A percentile compares a stretch with the other conserved stretches of the same genome.
Conservation (phyloP, 306 rosid species). For the Vigna nakashimae region DNA sequence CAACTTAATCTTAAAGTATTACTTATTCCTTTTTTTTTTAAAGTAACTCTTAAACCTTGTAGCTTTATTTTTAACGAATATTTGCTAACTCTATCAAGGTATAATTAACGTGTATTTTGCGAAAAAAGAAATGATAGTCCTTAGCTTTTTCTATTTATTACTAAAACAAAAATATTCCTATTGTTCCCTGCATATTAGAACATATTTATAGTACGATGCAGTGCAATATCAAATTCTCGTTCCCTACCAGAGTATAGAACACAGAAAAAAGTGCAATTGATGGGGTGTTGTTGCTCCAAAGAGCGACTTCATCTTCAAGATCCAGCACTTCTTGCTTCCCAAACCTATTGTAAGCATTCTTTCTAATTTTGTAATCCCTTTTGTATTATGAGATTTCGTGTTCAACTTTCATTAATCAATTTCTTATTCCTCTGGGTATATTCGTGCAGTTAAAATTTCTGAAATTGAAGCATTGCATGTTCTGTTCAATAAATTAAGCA, state of each 20-base stretch:
- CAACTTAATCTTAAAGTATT: too few relatives aligned
- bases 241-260: not conserved
- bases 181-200: not conserved
- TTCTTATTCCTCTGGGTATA: not conserved
- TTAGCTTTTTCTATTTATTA: not conserved
- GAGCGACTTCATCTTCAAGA: slow-evolving; percentile 45
- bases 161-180: not conserved
- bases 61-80: not conserved
- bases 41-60: not conserved
- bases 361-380: not conserved
- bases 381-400: not conserved
- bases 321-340: slow-evolving; percentile 54
- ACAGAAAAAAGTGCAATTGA: slow-evolving; percentile 8
- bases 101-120: not conserved
- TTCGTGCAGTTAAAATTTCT: slow-evolving; percentile 49
- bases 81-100: not conserved
- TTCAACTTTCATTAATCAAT: not conserved
- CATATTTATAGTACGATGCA: too few relatives aligned
- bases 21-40: too few relatives aligned
- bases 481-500: slow-evolving; percentile 64
- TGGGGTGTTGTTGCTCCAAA: slow-evolving; percentile 60
- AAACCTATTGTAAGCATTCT: slow-evolving; percentile 58
- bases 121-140: not conserved
- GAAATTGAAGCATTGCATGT: slow-evolving; percentile 59
- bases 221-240: too few relatives aligned